Evolutionary conservation across 2,329 filamentous ascomycete species (phyloP).

Genomic region (Beauveria pseudobassiana): DNA sequence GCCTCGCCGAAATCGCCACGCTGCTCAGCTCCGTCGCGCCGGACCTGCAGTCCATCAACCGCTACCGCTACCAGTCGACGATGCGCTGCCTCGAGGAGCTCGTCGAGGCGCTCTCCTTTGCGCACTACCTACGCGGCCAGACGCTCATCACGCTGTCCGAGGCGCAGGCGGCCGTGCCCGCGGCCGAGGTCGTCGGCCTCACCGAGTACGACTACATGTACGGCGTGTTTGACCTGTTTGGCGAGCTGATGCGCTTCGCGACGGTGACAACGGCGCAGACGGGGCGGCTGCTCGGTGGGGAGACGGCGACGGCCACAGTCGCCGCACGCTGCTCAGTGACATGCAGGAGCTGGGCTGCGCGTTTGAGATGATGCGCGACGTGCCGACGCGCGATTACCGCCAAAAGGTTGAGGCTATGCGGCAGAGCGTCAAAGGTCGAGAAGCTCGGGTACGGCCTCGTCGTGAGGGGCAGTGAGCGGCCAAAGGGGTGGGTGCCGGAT

Average conservation of each 20-base stretch:
- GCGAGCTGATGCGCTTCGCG: conserved; percentile 94
- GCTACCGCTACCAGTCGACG: conserved; percentile 71
- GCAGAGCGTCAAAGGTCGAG: conserved; percentile 88
- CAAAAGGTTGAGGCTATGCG: conserved; percentile 85
- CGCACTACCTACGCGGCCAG: conserved; percentile 77
- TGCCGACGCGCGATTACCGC: conserved; percentile 48
- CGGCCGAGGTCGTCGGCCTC: conserved; percentile 46
- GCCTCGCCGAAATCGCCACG: conserved; percentile 61
- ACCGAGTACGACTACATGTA: conserved; percentile 82
- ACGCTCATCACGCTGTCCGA: conserved; percentile 62
- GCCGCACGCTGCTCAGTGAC: conserved; percentile 65
- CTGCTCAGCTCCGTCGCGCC: conserved; percentile 61
- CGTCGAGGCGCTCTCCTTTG: conserved; percentile 84
- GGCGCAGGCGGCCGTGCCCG: conserved; percentile 40
- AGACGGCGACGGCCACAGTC: too few relatives aligned
- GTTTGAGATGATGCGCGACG: conserved; percentile 66
- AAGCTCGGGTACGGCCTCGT: conserved; percentile 79
- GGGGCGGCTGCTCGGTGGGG: conserved; percentile 40
- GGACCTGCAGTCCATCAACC: conserved; percentile 72
- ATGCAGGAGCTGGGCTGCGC: conserved; percentile 69
- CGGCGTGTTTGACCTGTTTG: conserved; percentile 87
- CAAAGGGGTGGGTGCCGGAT: conserved; percentile 88
- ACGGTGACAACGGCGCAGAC: conserved; percentile 79
- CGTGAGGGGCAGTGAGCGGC: conserved; percentile 80
- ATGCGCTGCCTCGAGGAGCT: conserved; percentile 89